A percentile compares a stretch with the other conserved stretches of the same genome.
phyloP scores from a whole-genome alignment of 2,329 filamentous ascomycete species.

The Colletotrichum lindemuthianum region DNA sequence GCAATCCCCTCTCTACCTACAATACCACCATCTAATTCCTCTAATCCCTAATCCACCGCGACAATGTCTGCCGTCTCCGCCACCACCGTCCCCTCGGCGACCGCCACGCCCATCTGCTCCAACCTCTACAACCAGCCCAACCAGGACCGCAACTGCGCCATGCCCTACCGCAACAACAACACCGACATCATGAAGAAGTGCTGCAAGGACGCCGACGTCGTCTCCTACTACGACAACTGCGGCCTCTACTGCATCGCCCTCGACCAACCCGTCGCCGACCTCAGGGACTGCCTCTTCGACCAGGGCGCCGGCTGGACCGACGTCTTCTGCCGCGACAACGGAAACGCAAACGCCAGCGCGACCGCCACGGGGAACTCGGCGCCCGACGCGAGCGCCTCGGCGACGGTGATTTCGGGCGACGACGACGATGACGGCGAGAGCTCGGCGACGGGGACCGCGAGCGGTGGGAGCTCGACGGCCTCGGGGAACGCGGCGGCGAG shows the following conservation, averaged over 20 bases:
- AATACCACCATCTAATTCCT: neutral
- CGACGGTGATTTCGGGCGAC: slow-evolving; percentile 44
- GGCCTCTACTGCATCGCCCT: slow-evolving; percentile 58
- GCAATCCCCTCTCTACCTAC: neutral
- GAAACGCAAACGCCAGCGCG: slow-evolving; percentile 47
- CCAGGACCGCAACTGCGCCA: slow-evolving; percentile 56
- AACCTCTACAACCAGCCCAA: slow-evolving; percentile 55
- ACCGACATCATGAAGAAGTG: slow-evolving; percentile 55
- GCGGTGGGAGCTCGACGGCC: slow-evolving; percentile 7
- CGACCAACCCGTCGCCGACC: slow-evolving; percentile 43
- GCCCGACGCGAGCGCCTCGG: slow-evolving; percentile 44
- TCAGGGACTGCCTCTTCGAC: slow-evolving; percentile 49
- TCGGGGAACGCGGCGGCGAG: slow-evolving; percentile 7
- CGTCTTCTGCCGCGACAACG: slow-evolving; percentile 55
- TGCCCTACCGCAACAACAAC: slow-evolving; percentile 51
- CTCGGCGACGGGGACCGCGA: slow-evolving; percentile 24
- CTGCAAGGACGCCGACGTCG: slow-evolving; percentile 55
- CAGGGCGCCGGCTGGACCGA: slow-evolving; percentile 48
- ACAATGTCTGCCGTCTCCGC: slow-evolving; percentile 8
- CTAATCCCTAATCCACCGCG: slow-evolving; percentile 8
- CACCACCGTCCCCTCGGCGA: slow-evolving; percentile 9
- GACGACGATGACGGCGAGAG: slow-evolving; percentile 20
- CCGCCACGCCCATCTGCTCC: slow-evolving; percentile 14
- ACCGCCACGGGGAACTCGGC: slow-evolving; percentile 46
- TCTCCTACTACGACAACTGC: slow-evolving; percentile 58